Evolutionary conservation across 2,329 filamentous ascomycete genomes (phyloP), one percentile per base, ranked within the genome.

Genomic region (Aulographum hederae): DNA sequence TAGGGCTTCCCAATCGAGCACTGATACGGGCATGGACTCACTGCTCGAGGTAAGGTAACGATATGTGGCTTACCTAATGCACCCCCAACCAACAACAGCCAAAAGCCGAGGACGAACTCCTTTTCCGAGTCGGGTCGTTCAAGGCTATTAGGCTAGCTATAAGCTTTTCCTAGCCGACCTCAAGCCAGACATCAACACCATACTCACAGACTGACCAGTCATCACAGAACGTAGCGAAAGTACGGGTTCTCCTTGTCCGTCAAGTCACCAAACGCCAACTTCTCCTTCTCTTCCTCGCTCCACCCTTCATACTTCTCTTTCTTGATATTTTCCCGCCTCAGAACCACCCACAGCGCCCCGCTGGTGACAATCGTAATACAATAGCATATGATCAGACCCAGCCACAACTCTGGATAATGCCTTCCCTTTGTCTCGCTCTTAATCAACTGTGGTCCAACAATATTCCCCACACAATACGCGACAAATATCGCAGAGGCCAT

Each of bases 401-500:
- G 56, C 77, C 76, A 82, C 6, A 82, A 45, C 41, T 70, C 67
- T 0, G 78, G 77, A 43, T 82, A 82, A 49, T 82, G 78, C 30
- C 63, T 46, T 0, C 46, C 52, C 39, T 74, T 74, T 1, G 70
- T 73, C 48, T 76, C 57, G n/a, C 65, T 72, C 41, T 67, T 68
- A 26, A 82, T 66, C 25, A 82, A 57, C 51, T 78, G 74, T 3
- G 78, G 78, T 0, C 77, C 77, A 16, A 82, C 69, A 31, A 84
- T 82, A 41, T 82, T 82, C 2, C 77, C 69, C 5, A 82, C 70
- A 34, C 74, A 78, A 44, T 82, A 82, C 1, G 73, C 75, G 0
- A 79, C 73, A 38, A 82, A 84, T 1, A 79, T 74, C 0, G 72
- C 71, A 0, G 73, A 71, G 0, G 77, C 73, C 62, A 78, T 80